Evolutionary conservation across 352 stramenopile species (phyloP).

Genomic region (Vaucheria bursata): DNA sequence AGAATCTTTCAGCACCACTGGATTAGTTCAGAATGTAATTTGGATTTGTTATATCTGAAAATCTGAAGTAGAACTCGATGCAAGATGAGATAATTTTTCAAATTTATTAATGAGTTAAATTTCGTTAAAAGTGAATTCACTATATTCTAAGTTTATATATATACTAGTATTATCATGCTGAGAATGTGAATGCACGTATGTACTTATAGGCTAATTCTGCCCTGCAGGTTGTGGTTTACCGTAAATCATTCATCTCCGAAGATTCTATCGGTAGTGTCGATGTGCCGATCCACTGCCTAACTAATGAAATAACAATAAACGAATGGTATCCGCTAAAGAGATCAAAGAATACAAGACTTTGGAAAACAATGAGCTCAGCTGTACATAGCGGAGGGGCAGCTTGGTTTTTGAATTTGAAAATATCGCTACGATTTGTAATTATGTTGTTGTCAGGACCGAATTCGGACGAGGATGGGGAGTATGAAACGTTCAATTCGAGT

Average conservation of each 20-base stretch:
- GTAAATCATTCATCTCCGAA: constrained; percentile 38
- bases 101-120: too few species aligned
- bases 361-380: neutral
- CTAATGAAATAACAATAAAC: constrained; percentile 18
- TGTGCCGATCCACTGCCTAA: constrained; percentile 24
- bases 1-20: too few species aligned
- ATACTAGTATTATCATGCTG: too few species aligned
- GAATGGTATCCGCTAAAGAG: constrained; percentile 32
- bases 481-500: neutral
- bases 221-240: constrained; percentile 31
- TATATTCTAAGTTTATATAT: too few species aligned
- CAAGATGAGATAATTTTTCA: too few species aligned
- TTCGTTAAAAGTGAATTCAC: too few species aligned
- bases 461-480: constrained; percentile 15
- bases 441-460: constrained; percentile 20
- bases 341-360: constrained; percentile 24
- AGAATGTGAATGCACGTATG: too few species aligned
- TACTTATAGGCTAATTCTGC: too few species aligned
- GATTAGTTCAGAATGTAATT: too few species aligned
- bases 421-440: constrained; percentile 37
- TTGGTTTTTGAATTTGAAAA: constrained; percentile 36
- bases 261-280: constrained; percentile 33
- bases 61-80: too few species aligned
- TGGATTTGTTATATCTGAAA: too few species aligned
- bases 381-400: neutral